Evolutionary conservation across 768 basidiomycete genomes (phyloP).

Genomic region (Tylopilus sp.): DNA sequence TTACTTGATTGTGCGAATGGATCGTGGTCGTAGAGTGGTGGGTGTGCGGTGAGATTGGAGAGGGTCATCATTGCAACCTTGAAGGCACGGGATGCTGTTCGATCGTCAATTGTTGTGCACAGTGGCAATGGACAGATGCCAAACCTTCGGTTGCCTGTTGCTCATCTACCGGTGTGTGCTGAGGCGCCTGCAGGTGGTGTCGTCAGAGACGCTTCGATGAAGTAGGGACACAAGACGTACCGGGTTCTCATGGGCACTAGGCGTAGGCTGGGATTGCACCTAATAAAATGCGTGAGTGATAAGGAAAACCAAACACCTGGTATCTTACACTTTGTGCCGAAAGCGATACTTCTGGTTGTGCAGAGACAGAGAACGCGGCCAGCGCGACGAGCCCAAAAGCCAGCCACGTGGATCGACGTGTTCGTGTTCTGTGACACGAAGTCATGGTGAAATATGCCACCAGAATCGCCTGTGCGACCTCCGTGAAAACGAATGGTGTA

Average conservation of each 20-base stretch:
- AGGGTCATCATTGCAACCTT: slow-evolving; percentile 71
- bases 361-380: slow-evolving; percentile 43
- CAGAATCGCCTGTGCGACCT: background rate
- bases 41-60: slow-evolving; percentile 57
- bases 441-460: slow-evolving; percentile 13
- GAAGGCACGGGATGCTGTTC: slow-evolving; percentile 66
- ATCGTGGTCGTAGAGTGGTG: slow-evolving; percentile 55
- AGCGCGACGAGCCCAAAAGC: slow-evolving; percentile 58
- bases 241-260: slow-evolving; percentile 10
- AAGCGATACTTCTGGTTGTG: slow-evolving; percentile 27
- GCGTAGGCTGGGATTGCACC: slow-evolving; percentile 14
- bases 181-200: slow-evolving; percentile 11
- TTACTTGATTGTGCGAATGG: slow-evolving; percentile 36
- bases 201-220: background rate
- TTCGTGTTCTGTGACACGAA: slow-evolving; percentile 18
- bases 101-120: slow-evolving; percentile 1
- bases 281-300: slow-evolving; percentile 1
- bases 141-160: slow-evolving; percentile 55
- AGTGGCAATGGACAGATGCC: background rate
- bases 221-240: slow-evolving; percentile 6
- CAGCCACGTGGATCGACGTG: slow-evolving; percentile 52
- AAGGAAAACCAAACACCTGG: background rate
- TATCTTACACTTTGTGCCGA: slow-evolving; percentile 19
- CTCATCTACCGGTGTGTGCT: slow-evolving; percentile 19
- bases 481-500: background rate